Conservation (phyloP, 495 filamentous ascomycete species). For the Daldinia loculata region DNA sequence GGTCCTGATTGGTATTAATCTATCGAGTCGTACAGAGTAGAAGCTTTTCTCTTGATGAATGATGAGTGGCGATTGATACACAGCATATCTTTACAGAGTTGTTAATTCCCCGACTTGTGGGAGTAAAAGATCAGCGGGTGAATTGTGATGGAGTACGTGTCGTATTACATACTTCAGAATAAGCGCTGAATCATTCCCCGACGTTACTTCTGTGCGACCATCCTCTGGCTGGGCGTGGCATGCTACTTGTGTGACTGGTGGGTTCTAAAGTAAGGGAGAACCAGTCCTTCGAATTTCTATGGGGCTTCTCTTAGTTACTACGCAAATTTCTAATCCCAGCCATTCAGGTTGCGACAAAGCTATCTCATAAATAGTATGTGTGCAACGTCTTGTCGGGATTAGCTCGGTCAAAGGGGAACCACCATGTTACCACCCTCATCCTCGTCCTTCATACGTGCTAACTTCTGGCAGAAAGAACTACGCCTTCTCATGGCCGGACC, state of each 20-base stretch:
- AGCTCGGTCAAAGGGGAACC: neutral
- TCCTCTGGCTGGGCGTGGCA: neutral
- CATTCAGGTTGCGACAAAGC: neutral
- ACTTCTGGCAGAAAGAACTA: conserved; percentile 13
- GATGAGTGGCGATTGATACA: neutral
- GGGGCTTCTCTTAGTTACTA: neutral
- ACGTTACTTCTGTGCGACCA: neutral
- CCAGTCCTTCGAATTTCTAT: neutral
- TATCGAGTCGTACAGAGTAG: neutral
- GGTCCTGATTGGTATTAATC: neutral
- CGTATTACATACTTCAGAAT: neutral
- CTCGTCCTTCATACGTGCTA: conserved; percentile 1
- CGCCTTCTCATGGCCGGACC: conserved; percentile 3
- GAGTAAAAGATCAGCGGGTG: neutral
- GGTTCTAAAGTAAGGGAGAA: neutral
- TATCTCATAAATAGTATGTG: neutral
- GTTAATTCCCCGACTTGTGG: neutral
- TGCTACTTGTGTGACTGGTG: neutral
- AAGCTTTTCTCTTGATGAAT: neutral
- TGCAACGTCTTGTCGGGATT: neutral
- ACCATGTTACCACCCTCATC: conserved; percentile 1
- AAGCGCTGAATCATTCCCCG: neutral
- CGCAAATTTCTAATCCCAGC: neutral
- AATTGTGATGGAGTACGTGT: neutral
- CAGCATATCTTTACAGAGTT: neutral